Evolutionary conservation across 345 rosid genomes (phyloP).

Genomic region (Boechera retrofracta): DNA sequence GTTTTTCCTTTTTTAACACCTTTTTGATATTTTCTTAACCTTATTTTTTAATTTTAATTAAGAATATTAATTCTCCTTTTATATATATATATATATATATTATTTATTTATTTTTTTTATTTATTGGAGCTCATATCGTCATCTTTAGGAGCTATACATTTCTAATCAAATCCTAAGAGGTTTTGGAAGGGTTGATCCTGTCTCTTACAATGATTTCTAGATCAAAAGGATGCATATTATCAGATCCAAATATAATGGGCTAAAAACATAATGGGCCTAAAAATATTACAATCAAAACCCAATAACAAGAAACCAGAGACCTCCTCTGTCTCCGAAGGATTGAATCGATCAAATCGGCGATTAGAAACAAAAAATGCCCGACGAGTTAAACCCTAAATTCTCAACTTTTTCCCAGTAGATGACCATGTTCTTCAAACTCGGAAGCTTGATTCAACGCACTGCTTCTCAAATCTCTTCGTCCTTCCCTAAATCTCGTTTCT

Average conservation of each 20-base stretch:
- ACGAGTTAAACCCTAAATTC: constrained; percentile 21
- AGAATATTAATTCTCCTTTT: too few relatives aligned
- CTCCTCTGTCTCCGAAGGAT: neutral
- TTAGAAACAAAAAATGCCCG: neutral
- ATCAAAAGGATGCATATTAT: too few relatives aligned
- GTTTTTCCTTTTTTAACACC: too few relatives aligned
- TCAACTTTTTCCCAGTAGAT: constrained; percentile 38
- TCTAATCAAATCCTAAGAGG: too few relatives aligned
- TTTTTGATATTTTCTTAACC: too few relatives aligned
- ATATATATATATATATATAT: too few relatives aligned
- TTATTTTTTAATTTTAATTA: too few relatives aligned
- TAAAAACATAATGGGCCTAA: constrained; percentile 23
- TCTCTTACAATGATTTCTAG: too few relatives aligned
- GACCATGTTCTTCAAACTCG: constrained; percentile 46
- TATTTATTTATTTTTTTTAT: too few relatives aligned
- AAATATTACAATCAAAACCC: neutral
- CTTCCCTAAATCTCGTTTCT: constrained; percentile 42
- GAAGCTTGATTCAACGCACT: constrained; percentile 39
- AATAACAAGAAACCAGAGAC: neutral
- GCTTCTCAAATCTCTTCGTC: constrained; percentile 42
- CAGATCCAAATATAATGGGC: neutral
- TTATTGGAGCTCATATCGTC: too few relatives aligned
- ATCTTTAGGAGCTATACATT: too few relatives aligned
- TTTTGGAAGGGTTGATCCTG: too few relatives aligned
- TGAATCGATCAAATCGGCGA: constrained; percentile 7